Conservation (phyloP, 768 basidiomycete genomes). For the Suillus subaureus region DNA sequence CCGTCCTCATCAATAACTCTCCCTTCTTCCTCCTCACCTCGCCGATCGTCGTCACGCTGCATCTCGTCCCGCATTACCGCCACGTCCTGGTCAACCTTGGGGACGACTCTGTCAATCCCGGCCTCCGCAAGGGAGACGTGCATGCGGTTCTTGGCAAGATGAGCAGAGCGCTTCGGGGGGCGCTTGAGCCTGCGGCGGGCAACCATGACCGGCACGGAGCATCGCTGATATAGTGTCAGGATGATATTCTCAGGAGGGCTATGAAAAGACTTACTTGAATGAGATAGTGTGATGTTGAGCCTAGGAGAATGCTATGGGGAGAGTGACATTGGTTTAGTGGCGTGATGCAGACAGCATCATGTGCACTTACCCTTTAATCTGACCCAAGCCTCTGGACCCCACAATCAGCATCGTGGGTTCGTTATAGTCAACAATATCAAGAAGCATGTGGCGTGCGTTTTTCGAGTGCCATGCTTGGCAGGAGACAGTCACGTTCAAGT, state of each 20-base stretch:
- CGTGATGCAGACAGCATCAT: not conserved
- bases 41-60: slow-evolving; percentile 60
- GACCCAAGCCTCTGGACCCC: slow-evolving; percentile 87
- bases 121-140: slow-evolving; percentile 88
- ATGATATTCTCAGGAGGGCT: not conserved
- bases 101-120: slow-evolving; percentile 84
- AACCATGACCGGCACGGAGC: slow-evolving; percentile 96
- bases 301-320: slow-evolving; percentile 77
- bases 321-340: not conserved
- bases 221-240: slow-evolving; percentile 55
- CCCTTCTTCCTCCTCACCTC: slow-evolving; percentile 25
- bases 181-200: slow-evolving; percentile 90
- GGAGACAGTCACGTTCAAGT: slow-evolving; percentile 79
- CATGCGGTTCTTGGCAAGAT: slow-evolving; percentile 77
- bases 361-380: slow-evolving; percentile 78
- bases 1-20: slow-evolving; percentile 28
- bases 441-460: slow-evolving; percentile 85
- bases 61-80: slow-evolving; percentile 80
- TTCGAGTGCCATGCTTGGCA: slow-evolving; percentile 99
- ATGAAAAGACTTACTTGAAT: slow-evolving; percentile 58
- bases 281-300: slow-evolving; percentile 93
- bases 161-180: slow-evolving; percentile 78
- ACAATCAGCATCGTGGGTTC: slow-evolving; percentile 94
- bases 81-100: slow-evolving; percentile 85
- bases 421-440: slow-evolving; percentile 87